Evolutionary conservation across 768 basidiomycete genomes (phyloP), one percentile per base, ranked within the genome.

Genomic region (Termitomyces sp.): DNA sequence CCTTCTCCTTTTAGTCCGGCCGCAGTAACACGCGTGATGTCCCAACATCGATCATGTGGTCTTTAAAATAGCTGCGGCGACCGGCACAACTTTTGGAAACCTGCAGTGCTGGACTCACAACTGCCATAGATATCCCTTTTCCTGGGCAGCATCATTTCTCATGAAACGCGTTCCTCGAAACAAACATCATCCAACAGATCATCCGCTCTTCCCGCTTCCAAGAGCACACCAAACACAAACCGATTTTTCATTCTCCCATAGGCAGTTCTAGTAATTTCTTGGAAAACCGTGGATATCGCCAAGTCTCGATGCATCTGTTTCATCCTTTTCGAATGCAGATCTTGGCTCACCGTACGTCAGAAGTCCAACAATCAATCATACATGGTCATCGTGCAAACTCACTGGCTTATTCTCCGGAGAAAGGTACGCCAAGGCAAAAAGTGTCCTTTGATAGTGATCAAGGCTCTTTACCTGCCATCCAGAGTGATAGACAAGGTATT

Each of bases 371-470:
- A 38, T 50, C 23, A 7, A 38, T 50, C 8, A 59, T 46, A 2
- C 59, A 58, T 38, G 53, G 52, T n/a, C 64, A 64, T 26, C 67
- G 56, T 31, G 56, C 62, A 17, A 68, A 64, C 45, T 71, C 76
- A 1, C 58, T 60, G 6, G 77, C 80, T 5, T 66, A 69, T 7
- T 75, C 77, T 3, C 58, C 65, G 0, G 73, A 73, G 17, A 75
- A 70, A 51, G 77, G 75, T 23, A 23, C 23, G 23, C 23, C 23
- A 3, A 72, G 68, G 38, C 81, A 80, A 58, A 77, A 80, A 41
- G 75, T 82, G 37, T 82, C 81, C 0, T 81, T 83, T 19, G 84
- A 86, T 31, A 81, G 77, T 57, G 82, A 83, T 49, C 69, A 75
- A 26, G 64, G 64, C 15, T 78, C 77, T 21, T 64, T 71, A 37